Base-by-base conservation (phyloP, 495 filamentous ascomycete species). In the Darksidea phi region DNA sequence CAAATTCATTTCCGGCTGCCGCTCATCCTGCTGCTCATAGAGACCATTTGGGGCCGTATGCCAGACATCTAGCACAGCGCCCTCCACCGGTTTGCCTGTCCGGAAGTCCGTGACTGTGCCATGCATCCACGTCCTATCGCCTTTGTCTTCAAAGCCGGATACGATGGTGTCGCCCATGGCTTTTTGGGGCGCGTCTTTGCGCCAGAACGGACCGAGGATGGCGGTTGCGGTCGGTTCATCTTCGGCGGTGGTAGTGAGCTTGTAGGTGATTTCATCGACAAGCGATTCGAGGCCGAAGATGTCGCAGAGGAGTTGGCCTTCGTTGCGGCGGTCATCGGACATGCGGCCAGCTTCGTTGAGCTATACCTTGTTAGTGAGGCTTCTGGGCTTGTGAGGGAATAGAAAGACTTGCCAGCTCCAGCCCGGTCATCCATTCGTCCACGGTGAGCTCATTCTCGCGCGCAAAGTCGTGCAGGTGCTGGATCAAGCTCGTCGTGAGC, bases 141-240 rank as follows among this genome's bases (percentile, higher is more conserved):
- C 83, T 24, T 80, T 75, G 13, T 41, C 43, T 11, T 73, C 69
- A 21, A 78, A 77, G 38, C 76, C 66, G 12, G 53, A 57, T 1
- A 86, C 75, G 63, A 90, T 87, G 59, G 80, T 84, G 57, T 76
- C 80, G 20, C 84, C 87, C 74, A 87, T 89, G 7, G 79, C 66
- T 37, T 81, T 78, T 21, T 76, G 71, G 3, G 87, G 86, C 0
- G 88, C 85, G 70, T 89, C 78, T 57, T 82, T 76, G 15, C 88
- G 83, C 79, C 86, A 92, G 78, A 91, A 91, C 3, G 88, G 88
- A 6, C 88, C 88, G 0, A 91, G 80, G 55, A 91, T 85, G 42
- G 88, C 80, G 3, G 88, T 88, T 17, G 86, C 80, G 11, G 88
- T 92, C 34, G 81, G 80, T 12, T 75, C 71, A 43, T 78, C 81